Evolutionary conservation across 441 rosid genomes (phyloP).

Genomic region (Viola pubescens): DNA sequence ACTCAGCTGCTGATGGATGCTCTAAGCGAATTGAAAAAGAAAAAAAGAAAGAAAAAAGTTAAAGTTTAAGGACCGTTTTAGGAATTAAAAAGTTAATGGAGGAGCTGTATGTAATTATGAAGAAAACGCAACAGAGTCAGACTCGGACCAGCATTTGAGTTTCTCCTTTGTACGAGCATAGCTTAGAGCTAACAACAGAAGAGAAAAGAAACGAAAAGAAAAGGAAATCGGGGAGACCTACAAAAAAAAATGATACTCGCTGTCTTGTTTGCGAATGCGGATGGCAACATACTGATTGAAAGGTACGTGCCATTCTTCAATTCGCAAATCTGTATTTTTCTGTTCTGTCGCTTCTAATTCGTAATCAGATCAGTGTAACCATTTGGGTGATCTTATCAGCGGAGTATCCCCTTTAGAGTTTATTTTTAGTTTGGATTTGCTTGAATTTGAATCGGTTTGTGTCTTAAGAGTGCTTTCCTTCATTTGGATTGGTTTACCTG

Average conservation of each 20-base stretch:
- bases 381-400: neutral
- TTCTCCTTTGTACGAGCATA: neutral
- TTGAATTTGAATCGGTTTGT: neutral
- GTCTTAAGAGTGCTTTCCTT: neutral
- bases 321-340: neutral
- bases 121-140: too few relatives aligned
- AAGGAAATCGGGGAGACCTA: neutral
- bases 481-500: neutral
- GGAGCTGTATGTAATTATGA: too few relatives aligned
- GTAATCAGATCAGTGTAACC: constrained; percentile 3
- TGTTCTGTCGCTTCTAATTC: neutral
- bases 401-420: constrained; percentile 7
- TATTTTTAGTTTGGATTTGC: neutral
- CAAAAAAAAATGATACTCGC: constrained; percentile 59
- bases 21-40: too few relatives aligned
- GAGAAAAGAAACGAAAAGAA: neutral
- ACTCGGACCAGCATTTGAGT: too few relatives aligned
- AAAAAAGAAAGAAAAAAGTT: too few relatives aligned
- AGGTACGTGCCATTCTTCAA: constrained; percentile 29
- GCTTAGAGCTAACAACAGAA: neutral
- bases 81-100: too few relatives aligned
- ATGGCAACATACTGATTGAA: constrained; percentile 84
- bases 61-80: too few relatives aligned
- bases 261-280: constrained; percentile 68
- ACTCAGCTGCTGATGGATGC: too few relatives aligned